Conservation (phyloP, 1,284 basidiomycete genomes). For the Apiotrichum akiyoshidainum region DNA sequence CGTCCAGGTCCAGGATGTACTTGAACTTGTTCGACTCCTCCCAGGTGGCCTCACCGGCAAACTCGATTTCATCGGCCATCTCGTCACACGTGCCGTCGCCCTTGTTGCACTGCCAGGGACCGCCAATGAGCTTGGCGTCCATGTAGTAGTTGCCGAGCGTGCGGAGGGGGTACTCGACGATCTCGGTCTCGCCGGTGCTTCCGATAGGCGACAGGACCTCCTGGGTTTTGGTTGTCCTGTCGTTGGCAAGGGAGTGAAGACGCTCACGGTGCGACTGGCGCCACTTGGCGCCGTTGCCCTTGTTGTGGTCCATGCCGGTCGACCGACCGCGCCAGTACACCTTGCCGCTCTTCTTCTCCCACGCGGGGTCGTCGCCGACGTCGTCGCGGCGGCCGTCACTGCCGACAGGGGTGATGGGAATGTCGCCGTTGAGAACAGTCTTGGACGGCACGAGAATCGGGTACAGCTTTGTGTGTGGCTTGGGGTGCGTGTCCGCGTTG, state of each 20-base stretch:
- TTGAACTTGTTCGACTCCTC: conserved; percentile 50
- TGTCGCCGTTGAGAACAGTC: conserved; percentile 48
- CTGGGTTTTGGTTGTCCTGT: conserved; percentile 22
- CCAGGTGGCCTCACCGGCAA: conserved; percentile 39
- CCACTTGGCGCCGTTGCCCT: conserved; percentile 43
- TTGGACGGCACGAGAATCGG: conserved; percentile 50
- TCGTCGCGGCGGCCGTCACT: conserved; percentile 45
- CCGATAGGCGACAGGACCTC: conserved; percentile 42
- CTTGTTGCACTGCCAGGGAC: conserved; percentile 49
- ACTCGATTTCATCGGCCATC: conserved; percentile 47
- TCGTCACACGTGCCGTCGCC: conserved; percentile 50
- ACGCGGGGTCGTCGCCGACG: conserved; percentile 47
- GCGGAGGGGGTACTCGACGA: conserved; percentile 28
- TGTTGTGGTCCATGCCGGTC: conserved; percentile 47
- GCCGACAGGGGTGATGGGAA: conserved; percentile 50
- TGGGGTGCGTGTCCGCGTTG: conserved; percentile 41
- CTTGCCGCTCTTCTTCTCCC: conserved; percentile 47
- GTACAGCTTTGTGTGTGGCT: conserved; percentile 48
- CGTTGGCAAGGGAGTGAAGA: conserved; percentile 48
- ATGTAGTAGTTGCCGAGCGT: conserved; percentile 47
- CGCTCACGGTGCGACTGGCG: conserved; percentile 48
- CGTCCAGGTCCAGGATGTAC: conserved; percentile 52
- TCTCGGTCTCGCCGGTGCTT: conserved; percentile 38
- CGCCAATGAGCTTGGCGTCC: conserved; percentile 48
- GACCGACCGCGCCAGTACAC: conserved; percentile 52